Conservation (phyloP, 1,139 yeast species). For the Hyphopichia wangnamkhiaoensis region DNA sequence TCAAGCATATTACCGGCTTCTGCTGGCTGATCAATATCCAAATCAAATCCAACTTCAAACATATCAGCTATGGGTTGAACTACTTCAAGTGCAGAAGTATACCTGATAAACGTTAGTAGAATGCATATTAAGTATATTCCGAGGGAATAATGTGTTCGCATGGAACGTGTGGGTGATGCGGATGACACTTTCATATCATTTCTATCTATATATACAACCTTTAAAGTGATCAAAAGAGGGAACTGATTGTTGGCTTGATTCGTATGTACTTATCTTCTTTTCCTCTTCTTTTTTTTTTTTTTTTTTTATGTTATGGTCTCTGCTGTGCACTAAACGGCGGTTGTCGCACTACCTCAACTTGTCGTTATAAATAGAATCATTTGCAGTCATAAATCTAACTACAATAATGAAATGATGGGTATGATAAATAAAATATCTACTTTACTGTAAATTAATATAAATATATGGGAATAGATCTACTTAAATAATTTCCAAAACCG, state of each 20-base stretch:
- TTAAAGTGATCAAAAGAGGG: neutral
- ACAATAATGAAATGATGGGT: neutral
- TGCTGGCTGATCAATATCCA: conserved; percentile 13
- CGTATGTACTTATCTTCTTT: too few species aligned
- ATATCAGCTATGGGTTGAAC: conserved; percentile 2
- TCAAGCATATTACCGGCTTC: conserved; percentile 4
- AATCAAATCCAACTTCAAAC: conserved; percentile 11
- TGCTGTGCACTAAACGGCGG: too few species aligned
- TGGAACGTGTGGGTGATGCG: neutral
- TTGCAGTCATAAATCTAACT: too few species aligned
- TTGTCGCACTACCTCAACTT: neutral
- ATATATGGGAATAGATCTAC: conserved; percentile 7
- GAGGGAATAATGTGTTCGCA: too few species aligned
- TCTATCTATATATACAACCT: neutral
- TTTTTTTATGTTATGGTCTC: too few species aligned
- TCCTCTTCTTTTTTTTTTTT: too few species aligned
- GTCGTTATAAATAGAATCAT: too few species aligned
- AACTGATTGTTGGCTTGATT: neutral
- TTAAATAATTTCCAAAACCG: conserved; percentile 42
- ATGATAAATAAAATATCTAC: too few species aligned
- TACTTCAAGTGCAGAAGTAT: neutral
- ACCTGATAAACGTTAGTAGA: too few species aligned
- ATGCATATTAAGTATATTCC: too few species aligned
- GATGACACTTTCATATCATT: neutral
- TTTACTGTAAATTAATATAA: too few species aligned